A percentile compares a stretch with the other conserved stretches of the same genome.
Evolutionary conservation across 352 stramenopile genomes (phyloP).

Genomic region (Pythium graminicola): DNA sequence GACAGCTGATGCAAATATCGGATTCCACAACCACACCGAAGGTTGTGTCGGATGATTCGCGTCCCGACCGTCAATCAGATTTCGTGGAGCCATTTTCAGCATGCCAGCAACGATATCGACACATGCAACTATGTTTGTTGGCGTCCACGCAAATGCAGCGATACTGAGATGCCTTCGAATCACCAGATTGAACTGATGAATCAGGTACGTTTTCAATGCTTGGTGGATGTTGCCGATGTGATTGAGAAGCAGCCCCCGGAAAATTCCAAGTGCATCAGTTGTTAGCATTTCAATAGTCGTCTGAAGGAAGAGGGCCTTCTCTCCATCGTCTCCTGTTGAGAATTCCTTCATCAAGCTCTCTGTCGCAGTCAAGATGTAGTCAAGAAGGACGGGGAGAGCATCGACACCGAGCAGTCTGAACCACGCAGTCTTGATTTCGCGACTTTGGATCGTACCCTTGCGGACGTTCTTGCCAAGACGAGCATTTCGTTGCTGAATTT

Average conservation of each 20-base stretch:
- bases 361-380: constrained; percentile 43
- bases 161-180: constrained; percentile 38
- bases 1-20: constrained; percentile 61
- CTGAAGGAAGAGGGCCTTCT: neutral
- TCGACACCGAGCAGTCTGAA: constrained; percentile 48
- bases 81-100: constrained; percentile 37
- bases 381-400: constrained; percentile 43
- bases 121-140: constrained; percentile 54
- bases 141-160: constrained; percentile 46
- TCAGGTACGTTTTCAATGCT: constrained; percentile 41
- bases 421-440: constrained; percentile 45
- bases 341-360: constrained; percentile 20
- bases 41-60: constrained; percentile 52
- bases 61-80: constrained; percentile 6
- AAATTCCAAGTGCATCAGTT: constrained; percentile 58
- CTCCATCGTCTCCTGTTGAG: neutral
- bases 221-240: constrained; percentile 17
- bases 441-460: constrained; percentile 28
- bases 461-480: constrained; percentile 48
- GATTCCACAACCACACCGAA: constrained; percentile 67
- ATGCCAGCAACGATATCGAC: constrained; percentile 61
- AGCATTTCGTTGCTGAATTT: constrained; percentile 73
- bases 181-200: constrained; percentile 63
- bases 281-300: constrained; percentile 14
- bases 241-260: constrained; percentile 57